Base-by-base conservation (phyloP, 768 basidiomycete genomes). In the Auriscalpium microsporum region DNA sequence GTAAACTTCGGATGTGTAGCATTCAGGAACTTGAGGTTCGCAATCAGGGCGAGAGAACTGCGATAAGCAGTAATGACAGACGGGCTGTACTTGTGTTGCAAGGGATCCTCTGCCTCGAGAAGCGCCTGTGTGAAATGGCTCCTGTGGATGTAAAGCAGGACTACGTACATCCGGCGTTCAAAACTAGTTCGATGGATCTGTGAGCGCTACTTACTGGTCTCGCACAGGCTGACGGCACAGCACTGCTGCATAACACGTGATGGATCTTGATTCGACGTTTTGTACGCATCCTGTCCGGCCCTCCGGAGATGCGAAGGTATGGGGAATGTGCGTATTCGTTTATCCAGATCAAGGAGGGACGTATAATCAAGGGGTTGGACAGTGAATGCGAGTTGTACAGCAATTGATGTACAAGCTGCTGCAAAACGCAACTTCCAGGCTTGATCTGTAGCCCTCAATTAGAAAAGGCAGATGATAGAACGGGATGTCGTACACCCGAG, bases 111-210 rank as follows among this genome's bases (percentile, higher is more conserved):
- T 11, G 69, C 63, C 49, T 73, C 72, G 2, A 68, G 69, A 38
- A 79, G 67, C 8, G 79, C 79, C 57, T 75, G 72, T 13, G 71
- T 71, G 54, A 79, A 77, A 62, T 76, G 79, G 54, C 72, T 74
- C 48, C 79, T 71, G 58, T 81, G 79, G 17, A 66, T 57, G 53
- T 67, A 67, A 28, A 67, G 50, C n/a, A 67, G 56, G 48, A 55
- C 66, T 67, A 36, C 16, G 7, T n/a, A n/a, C n/a, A n/a, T 35
- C 3, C 10, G 23, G 37, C 9, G 14, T 14, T 76, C 10, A 10
- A 33, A 28, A 28, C 42, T 8, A n/a, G 16, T 21, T 16, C 36
- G 5, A 9, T 45, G 21, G 33, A 14, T 19, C 11, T 16, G 8
- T 2, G 35, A 53, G 21, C n/a, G 28, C 28, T 28, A 67, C 78